Percentiles rank a stretch among this genome's conserved stretches.
Evolutionary conservation across 2,329 filamentous ascomycete species (phyloP).

Genomic region (Aspergillus viridinutans): DNA sequence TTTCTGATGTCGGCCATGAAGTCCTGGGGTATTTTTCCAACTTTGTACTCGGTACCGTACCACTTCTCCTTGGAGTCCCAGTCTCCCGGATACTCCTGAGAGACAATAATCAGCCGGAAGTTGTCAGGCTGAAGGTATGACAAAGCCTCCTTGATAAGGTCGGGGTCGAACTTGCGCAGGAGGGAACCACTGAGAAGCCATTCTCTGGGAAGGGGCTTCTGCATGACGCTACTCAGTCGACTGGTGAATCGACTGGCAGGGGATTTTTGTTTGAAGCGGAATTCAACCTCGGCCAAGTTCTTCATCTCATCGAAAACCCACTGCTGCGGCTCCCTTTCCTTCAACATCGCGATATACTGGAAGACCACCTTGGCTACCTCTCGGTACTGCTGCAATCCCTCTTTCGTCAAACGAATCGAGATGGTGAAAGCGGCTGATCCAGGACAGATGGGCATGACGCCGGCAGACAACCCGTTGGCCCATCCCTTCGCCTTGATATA

Average conservation of each 20-base stretch:
- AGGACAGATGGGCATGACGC: conserved; percentile 70
- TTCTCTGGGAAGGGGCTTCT: conserved; percentile 80
- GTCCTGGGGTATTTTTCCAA: conserved; percentile 71
- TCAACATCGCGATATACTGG: conserved; percentile 84
- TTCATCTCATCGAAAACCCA: conserved; percentile 96
- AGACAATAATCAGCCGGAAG: conserved; percentile 77
- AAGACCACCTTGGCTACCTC: conserved; percentile 82
- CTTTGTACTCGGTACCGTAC: conserved; percentile 93
- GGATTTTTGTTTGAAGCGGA: conserved; percentile 91
- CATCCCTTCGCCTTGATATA: conserved; percentile 88
- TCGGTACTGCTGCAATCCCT: conserved; percentile 75
- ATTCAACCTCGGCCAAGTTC: conserved; percentile 84
- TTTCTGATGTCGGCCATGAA: conserved; percentile 67
- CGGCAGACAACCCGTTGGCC: conserved; percentile 78
- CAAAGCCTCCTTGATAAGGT: conserved; percentile 70
- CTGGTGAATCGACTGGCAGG: conserved; percentile 87
- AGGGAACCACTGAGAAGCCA: conserved; percentile 79
- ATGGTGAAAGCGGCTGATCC: conserved; percentile 78
- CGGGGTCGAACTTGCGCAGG: conserved; percentile 73
- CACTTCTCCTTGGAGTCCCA: conserved; percentile 92
- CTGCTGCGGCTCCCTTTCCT: conserved; percentile 72
- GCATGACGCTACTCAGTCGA: conserved; percentile 80
- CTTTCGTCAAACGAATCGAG: conserved; percentile 74
- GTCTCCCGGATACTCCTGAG: conserved; percentile 74
- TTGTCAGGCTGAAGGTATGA: conserved; percentile 78